Evolutionary conservation across 371 early-diverging fungal genomes (phyloP).

Genomic region (Sporodiniella umbellata): DNA sequence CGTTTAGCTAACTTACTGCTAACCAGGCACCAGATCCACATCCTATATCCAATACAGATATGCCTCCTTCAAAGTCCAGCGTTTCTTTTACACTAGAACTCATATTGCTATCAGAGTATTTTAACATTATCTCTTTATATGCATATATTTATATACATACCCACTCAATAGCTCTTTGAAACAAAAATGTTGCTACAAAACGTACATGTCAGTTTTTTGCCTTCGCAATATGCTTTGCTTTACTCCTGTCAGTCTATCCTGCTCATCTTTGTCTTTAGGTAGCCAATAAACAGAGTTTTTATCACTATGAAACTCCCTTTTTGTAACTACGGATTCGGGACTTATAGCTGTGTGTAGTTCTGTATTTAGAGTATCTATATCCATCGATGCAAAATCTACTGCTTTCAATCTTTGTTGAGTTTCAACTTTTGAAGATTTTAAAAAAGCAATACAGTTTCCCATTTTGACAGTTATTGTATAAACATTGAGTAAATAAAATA

Average conservation of each 20-base stretch:
- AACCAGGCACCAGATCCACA: slow-evolving; percentile 42
- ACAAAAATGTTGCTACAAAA: slow-evolving; percentile 27
- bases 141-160: slow-evolving; percentile 8
- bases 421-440: too few relatives aligned
- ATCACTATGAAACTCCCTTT: slow-evolving; percentile 11
- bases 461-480: too few relatives aligned
- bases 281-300: slow-evolving; percentile 11
- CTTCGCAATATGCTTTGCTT: background rate
- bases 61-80: slow-evolving; percentile 6
- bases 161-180: slow-evolving; percentile 23
- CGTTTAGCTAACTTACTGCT: slow-evolving; percentile 13
- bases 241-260: slow-evolving; percentile 14
- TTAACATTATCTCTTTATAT: too few relatives aligned
- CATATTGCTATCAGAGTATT: background rate
- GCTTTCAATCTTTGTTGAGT: too few relatives aligned
- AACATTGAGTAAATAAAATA: too few relatives aligned
- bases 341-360: too few relatives aligned
- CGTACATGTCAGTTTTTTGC: background rate
- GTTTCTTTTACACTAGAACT: background rate
- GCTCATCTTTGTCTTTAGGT: slow-evolving; percentile 18
- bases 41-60: slow-evolving; percentile 31
- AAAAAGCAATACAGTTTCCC: too few relatives aligned
- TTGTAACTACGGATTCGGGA: too few relatives aligned
- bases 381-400: too few relatives aligned
- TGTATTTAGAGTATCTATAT: too few relatives aligned